These are phyloP conservation scores for Hydrangea macrophylla DNA, from an alignment of 148 eudicot species.

Conservation along the genomic window DNA sequence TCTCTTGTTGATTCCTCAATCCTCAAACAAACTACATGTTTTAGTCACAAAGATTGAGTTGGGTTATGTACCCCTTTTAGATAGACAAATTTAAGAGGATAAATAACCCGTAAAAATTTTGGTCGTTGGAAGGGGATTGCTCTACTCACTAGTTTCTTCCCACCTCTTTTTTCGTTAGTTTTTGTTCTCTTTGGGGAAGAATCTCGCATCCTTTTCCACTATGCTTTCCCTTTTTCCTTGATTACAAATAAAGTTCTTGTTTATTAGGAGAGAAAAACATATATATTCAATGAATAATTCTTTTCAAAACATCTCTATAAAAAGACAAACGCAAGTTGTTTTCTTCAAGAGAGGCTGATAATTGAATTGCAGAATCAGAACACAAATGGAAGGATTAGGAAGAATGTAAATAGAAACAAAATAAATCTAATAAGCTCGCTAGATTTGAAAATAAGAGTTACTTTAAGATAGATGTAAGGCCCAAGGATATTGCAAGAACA, in stretches of 20 bases:
- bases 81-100: background rate
- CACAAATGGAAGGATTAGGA: background rate
- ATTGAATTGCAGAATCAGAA: background rate
- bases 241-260: no score
- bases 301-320: background rate
- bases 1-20: background rate
- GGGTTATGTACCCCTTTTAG: background rate
- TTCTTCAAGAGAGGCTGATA: background rate
- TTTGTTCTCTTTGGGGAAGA: no score
- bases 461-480: conserved; percentile 68
- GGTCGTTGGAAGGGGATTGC: no score
- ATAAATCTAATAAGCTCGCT: background rate
- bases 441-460: conserved; percentile 31
- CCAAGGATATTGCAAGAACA: conserved; percentile 71
- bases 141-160: no score
- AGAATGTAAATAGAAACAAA: conserved; percentile 8
- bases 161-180: no score
- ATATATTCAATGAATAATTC: background rate
- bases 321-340: background rate
- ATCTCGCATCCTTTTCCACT: no score
- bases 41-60: background rate
- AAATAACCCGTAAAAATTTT: no score
- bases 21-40: background rate
- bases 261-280: background rate
- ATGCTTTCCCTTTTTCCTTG: no score